Evolutionary conservation across 768 basidiomycete species (phyloP).

Genomic region (Multifurca ochricompacta): DNA sequence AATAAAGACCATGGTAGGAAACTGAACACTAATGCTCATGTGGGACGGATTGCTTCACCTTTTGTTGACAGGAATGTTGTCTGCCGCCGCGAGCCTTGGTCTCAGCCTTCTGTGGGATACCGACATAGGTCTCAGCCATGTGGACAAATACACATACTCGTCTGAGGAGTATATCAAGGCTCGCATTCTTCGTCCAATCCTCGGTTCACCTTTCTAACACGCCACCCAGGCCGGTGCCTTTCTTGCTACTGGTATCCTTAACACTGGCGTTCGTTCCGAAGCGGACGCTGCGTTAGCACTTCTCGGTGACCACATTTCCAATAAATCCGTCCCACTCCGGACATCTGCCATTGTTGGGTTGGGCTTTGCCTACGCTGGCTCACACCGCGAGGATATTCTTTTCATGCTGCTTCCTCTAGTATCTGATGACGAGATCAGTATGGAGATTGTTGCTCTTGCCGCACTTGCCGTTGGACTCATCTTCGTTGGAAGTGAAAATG

Average conservation of each 20-base stretch:
- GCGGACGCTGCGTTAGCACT: constrained; percentile 89
- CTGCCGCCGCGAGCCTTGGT: constrained; percentile 90
- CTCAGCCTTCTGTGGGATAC: constrained; percentile 94
- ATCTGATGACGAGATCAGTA: constrained; percentile 71
- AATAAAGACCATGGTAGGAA: constrained; percentile 91
- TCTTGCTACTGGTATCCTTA: constrained; percentile 89
- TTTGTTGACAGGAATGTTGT: constrained; percentile 74
- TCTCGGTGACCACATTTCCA: constrained; percentile 83
- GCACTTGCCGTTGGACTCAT: constrained; percentile 90
- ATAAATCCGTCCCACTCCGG: constrained; percentile 75
- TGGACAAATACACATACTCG: constrained; percentile 97
- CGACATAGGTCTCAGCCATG: constrained; percentile 85
- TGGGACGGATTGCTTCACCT: neutral
- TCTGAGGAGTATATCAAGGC: constrained; percentile 95
- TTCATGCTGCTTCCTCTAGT: constrained; percentile 72
- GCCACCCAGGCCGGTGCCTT: constrained; percentile 72
- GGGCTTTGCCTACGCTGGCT: constrained; percentile 91
- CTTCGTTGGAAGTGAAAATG: constrained; percentile 91
- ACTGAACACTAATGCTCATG: neutral
- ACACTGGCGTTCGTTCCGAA: constrained; percentile 83
- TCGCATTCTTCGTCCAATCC: constrained; percentile 1
- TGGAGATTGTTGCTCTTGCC: constrained; percentile 83
- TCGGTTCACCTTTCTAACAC: neutral
- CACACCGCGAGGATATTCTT: constrained; percentile 80
- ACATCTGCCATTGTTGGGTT: constrained; percentile 88